These are phyloP conservation scores for Balansia obtecta DNA, from an alignment of 2,329 filamentous ascomycete species.

Conservation along the genomic window DNA sequence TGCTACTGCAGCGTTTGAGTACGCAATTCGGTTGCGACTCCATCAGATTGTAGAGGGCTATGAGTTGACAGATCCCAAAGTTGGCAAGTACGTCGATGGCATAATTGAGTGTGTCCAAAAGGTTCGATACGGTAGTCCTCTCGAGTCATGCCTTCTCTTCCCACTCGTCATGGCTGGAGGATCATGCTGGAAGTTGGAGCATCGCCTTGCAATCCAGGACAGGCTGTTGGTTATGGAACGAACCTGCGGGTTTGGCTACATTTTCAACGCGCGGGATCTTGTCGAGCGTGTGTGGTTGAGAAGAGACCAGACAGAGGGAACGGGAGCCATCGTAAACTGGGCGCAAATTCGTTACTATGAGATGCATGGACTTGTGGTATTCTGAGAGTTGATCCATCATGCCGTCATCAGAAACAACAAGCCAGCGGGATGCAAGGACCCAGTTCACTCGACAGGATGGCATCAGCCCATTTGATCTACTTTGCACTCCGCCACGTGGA, in stretches of 20 bases:
- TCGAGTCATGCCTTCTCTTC: constrained; percentile 28
- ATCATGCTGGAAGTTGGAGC: constrained; percentile 21
- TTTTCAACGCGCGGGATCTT: constrained; percentile 26
- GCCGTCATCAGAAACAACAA: neutral
- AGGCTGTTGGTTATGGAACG: constrained; percentile 30
- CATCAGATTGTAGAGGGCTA: constrained; percentile 32
- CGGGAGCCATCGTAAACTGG: constrained; percentile 20
- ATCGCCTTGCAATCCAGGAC: constrained; percentile 26
- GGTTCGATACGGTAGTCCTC: constrained; percentile 27
- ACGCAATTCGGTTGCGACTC: constrained; percentile 27
- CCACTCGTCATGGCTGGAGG: constrained; percentile 30
- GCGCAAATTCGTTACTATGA: constrained; percentile 22
- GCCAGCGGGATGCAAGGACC: neutral
- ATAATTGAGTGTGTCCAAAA: constrained; percentile 25
- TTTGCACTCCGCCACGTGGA: constrained; percentile 10
- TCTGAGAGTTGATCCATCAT: constrained; percentile 9
- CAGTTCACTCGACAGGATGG: neutral
- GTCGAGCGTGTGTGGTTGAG: constrained; percentile 27
- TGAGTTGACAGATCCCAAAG: constrained; percentile 20
- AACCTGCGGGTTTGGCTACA: constrained; percentile 29
- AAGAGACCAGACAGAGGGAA: constrained; percentile 16
- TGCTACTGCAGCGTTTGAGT: constrained; percentile 27
- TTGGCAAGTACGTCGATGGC: constrained; percentile 18
- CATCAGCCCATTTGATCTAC: neutral
- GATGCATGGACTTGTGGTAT: constrained; percentile 23